Base-by-base conservation (phyloP, 208 protist genomes). In the Herpetomonas samuelpessoai region DNA sequence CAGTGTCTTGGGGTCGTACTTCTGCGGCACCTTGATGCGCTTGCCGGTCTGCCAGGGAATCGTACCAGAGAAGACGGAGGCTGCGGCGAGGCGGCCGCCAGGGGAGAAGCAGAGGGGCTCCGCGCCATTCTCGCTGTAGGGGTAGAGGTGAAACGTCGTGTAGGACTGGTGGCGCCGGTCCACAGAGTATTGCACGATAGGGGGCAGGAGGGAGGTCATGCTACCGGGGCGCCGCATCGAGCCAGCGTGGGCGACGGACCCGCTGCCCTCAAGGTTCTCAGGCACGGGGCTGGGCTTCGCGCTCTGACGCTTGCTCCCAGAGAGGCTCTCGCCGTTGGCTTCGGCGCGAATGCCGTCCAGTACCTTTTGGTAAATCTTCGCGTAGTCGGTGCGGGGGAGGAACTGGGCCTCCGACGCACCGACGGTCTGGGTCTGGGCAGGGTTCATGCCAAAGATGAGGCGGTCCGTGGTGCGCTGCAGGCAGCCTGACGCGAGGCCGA, bases 31-130 rank as follows among this genome's bases (percentile, higher is more conserved):
- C 29, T 78, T 74, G 67, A 95, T 89, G 48, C 88, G 84, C 63
- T 95, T 95, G 2, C 85, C 88, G 28, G 85, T 95, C 66, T 95
- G 88, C 85, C 88, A 95, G 35, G 88, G 88, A 35, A 95, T 92
- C 46, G 72, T 62, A 24, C 85, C 88, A 58, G 62, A 88, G 60
- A 83, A 81, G 10, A 88, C 85, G 39, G 83, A 74, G 22, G 85
- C 88, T 0, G 78, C 76, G 0, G 60, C 70, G 69, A 90, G 87
- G 50, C 68, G 74, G 39, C 76, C 71, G 29, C 62, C 59, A 0
- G 62, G 44, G 44, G 62, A 64, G 55, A 81, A 91, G 70, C 88
- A 95, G 18, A 95, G 71, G 47, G 81, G 54, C 72, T 95, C 84
- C 55, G 78, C 79, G n/a, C 88, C 85, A 26, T 39, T 79, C 67